Percentiles rank a stretch among this genome's conserved stretches.
Evolutionary conservation across 1,284 basidiomycete genomes (phyloP).

Genomic region (Tylopilus orsonianus): DNA sequence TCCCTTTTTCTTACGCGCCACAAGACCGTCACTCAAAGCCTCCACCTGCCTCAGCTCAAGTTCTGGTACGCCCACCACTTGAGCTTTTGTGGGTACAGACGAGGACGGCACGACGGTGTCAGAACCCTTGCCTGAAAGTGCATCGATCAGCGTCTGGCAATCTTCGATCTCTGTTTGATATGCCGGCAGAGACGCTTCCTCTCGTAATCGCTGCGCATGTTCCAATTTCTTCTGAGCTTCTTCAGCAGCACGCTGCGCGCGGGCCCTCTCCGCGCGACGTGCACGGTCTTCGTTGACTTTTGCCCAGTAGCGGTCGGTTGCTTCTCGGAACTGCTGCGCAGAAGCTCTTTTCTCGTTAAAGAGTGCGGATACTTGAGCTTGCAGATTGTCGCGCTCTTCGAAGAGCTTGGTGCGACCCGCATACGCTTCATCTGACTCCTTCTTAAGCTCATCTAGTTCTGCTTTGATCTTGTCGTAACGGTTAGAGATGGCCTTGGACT

Average conservation of each 20-base stretch:
- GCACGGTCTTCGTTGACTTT: slow-evolving; percentile 86
- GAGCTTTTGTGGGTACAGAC: slow-evolving; percentile 40
- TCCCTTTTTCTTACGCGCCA: slow-evolving; percentile 90
- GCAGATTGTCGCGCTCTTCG: slow-evolving; percentile 82
- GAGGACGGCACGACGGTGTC: slow-evolving; percentile 53
- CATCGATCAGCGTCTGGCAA: slow-evolving; percentile 91
- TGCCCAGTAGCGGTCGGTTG: slow-evolving; percentile 77
- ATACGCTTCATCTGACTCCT: slow-evolving; percentile 84
- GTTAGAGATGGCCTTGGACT: slow-evolving; percentile 80
- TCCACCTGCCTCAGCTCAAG: slow-evolving; percentile 88
- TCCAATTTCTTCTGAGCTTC: slow-evolving; percentile 85
- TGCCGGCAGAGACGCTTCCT: slow-evolving; percentile 90
- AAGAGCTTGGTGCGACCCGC: slow-evolving; percentile 83
- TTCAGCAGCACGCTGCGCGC: slow-evolving; percentile 80
- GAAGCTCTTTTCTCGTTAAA: slow-evolving; percentile 82
- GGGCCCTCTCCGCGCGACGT: slow-evolving; percentile 77
- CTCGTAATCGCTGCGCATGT: slow-evolving; percentile 78
- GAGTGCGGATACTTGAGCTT: slow-evolving; percentile 70
- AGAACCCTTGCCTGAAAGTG: slow-evolving; percentile 75
- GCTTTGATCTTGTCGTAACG: slow-evolving; percentile 82
- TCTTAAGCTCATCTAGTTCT: slow-evolving; percentile 86
- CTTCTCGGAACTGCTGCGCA: slow-evolving; percentile 69
- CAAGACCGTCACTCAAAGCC: slow-evolving; percentile 63
- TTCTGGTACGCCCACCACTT: slow-evolving; percentile 74
- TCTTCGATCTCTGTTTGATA: slow-evolving; percentile 96